Base-by-base conservation (phyloP, 768 basidiomycete genomes). In the Dioszegia crocea region DNA sequence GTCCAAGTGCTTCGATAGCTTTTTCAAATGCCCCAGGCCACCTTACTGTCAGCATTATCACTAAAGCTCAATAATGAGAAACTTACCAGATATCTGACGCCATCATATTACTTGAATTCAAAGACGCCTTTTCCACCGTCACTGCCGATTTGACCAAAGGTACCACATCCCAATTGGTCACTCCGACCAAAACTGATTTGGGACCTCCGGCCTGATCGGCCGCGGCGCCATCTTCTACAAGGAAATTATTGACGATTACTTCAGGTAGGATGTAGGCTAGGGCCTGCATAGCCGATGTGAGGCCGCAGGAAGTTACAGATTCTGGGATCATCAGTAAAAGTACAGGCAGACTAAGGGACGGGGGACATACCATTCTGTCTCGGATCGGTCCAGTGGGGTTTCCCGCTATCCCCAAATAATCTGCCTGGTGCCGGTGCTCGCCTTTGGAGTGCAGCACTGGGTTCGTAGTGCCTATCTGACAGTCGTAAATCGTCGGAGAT, bases 1-100 rank as follows among this genome's bases (percentile, higher is more conserved):
- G 51, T 3, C 38, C 51, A 8, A 53, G 31, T 2, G 39, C 38
- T 36, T 53, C 51, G 23, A 53, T 40, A 14, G 51, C n/a, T 40
- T 53, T 53, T 29, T 53, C 51, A 27, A 53, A 53, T 16, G 51
- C 51, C 27, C 27, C 36, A 33, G 51, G 51, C 51, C 51, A 53
- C 51, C 51, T 51, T 21, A 29, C 4, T 11, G 24, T 53, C 24
- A 53, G 51, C 51, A 3, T 5, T 36, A 12, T 30, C 33, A 33
- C n/a, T n/a, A n/a, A n/a, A n/a, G n/a, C n/a, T n/a, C n/a, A n/a
- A n/a, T n/a, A 33, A 6, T 33, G 6, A 6, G 6, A 6, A n/a
- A 41, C 51, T 40, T n/a, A 53, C 51, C 51, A 53, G 2, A 53
- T 27, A n/a, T 53, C 51, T 21, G 31, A 14, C 11, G 38, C 39